Base-by-base conservation (phyloP, 352 stramenopile species). In the Globisporangium iwayamae region DNA sequence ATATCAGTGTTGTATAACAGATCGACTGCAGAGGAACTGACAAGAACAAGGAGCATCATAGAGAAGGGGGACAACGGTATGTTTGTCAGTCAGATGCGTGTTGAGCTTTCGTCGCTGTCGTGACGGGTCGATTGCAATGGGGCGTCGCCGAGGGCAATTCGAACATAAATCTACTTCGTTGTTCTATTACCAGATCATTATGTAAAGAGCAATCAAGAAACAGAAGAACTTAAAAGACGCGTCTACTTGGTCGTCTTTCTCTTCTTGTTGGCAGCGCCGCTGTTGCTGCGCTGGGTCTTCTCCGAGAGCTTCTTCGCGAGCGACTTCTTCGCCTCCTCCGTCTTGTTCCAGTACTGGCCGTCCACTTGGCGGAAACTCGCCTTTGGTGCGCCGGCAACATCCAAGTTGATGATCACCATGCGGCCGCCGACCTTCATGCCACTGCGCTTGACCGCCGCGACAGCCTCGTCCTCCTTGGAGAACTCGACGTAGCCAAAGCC, bases 401-500 rank as follows among this genome's bases (percentile, higher is more conserved):
- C 96, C 63, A 98, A 93, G 73, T 97, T 96, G 64, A 98, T 90
- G 52, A 96, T 81, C 25, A 97, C 87, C 66, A 96, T 93, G 41
- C 95, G 83, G 45, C 91, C 86, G 43, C 81, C 76, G 46, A 98
- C 89, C 65, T 86, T 89, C 83, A 93, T 94, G 57, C 88, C 88
- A 65, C 83, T 93, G 62, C 84, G 77, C 66, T 84, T 86, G 45
- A 85, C 73, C 50, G 86, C 86, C 50, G 76, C 70, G 25, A 89
- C 64, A 6, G 88, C 86, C 53, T 87, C 76, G n/a, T 89, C 78
- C 62, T 94, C 86, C 18, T 60, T 89, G n/a, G 77, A 76, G 60
- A 95, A 96, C 73, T 94, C 86, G 22, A 96, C 86, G 66, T 99
- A 99, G 41, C 88, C 93, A 81, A 99, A 98, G 54, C 97, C 97